Base-by-base conservation (phyloP, 768 basidiomycete species). In the Lentinula boryana region DNA sequence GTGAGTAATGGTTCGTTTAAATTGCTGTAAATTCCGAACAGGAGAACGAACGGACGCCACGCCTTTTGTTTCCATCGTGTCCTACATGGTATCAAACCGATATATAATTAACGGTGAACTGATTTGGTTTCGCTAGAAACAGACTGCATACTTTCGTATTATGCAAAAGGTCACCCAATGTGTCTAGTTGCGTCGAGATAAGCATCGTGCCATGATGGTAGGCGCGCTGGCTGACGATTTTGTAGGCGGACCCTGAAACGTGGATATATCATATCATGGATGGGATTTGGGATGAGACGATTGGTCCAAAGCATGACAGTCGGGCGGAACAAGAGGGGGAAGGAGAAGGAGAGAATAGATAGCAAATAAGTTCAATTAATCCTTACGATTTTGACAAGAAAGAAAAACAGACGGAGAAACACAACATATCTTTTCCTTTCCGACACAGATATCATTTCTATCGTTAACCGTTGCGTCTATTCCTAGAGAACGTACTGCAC, bases 171-270 rank as follows among this genome's bases (percentile, higher is more conserved):
- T 89, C 83, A 0, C 91, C 89, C 7, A 99, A 75, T 5, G 83
- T 79, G 36, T 81, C 77, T 32, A 98, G 80, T 50, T 80, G 75
- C 3, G 94, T 93, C 7, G 91, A 88, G 21, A 98, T 89, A 31
- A 99, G 83, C 97, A 99, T 99, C 15, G 97, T 99, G 0, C 97
- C 97, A 66, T 99, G 97, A 67, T 98, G 96, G 74, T 98, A 98
- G 6, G 95, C 94, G 32, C 97, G 80, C 56, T 85, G 84, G 65
- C 86, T 90, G 48, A 89, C 88, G 59, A 99, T 91, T 75, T 97
- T 98, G 76, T 97, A 99, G 10, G 97, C 97, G 8, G 95, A 98
- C 44, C 97, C 97, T 51, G 96, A 98, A 63, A 98, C 88, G 93
- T 98, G 70, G 64, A 51, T 50, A 23, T 48, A 13, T 13, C 36